These are phyloP conservation scores for Zostera marina DNA, from an alignment of 116 monocot genomes.

Conservation along the genomic window DNA sequence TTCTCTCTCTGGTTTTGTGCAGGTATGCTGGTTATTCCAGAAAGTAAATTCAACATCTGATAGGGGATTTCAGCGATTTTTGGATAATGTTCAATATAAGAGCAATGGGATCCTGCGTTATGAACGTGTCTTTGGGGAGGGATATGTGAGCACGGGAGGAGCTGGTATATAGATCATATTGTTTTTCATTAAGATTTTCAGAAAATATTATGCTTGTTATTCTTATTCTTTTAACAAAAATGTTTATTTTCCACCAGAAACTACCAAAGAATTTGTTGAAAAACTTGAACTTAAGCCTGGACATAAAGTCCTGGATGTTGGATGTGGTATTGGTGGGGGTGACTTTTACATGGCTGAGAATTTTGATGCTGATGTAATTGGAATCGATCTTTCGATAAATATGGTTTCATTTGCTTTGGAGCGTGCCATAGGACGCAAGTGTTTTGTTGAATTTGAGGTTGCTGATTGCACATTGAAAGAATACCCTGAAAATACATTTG, in stretches of 20 bases:
- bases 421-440: conserved; percentile 81
- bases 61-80: conserved; percentile 72
- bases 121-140: conserved; percentile 90
- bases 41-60: conserved; percentile 71
- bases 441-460: conserved; percentile 91
- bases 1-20: not conserved
- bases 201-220: not conserved
- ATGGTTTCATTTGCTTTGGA: conserved; percentile 97
- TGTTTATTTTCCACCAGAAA: conserved; percentile 31
- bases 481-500: conserved; percentile 67
- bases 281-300: conserved; percentile 73
- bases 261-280: conserved; percentile 84
- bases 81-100: conserved; percentile 96
- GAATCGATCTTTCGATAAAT: conserved; percentile 92
- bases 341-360: conserved; percentile 97
- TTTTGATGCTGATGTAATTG: conserved; percentile 86
- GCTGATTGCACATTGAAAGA: conserved; percentile 75
- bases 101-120: conserved; percentile 85
- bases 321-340: conserved; percentile 97
- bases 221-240: not conserved
- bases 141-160: conserved; percentile 97
- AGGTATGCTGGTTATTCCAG: conserved; percentile 97
- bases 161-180: conserved; percentile 30
- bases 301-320: conserved; percentile 88
- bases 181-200: not conserved